These are phyloP conservation scores for Colletotrichum sp. DNA, from an alignment of 2,329 filamentous ascomycete species.

Conservation along the genomic window DNA sequence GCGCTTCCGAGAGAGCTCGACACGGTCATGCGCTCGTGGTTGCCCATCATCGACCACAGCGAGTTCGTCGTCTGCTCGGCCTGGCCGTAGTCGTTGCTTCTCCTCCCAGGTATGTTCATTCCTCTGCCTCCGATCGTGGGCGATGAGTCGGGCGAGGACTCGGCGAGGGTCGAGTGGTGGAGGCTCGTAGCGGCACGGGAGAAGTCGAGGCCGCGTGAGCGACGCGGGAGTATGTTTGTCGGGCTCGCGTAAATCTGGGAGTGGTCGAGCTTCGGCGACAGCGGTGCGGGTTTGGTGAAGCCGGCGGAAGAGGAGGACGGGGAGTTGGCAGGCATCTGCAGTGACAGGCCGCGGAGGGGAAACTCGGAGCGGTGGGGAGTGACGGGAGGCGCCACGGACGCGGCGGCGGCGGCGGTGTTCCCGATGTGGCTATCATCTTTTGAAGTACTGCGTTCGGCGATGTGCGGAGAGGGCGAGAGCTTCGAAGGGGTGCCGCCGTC, in stretches of 20 bases:
- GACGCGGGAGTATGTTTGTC: constrained; percentile 83
- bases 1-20: constrained; percentile 82
- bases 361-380: constrained; percentile 76
- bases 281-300: constrained; percentile 64
- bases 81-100: constrained; percentile 51
- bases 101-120: constrained; percentile 64
- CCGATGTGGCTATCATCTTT: constrained; percentile 70
- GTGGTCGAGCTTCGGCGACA: constrained; percentile 86
- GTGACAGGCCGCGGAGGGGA: constrained; percentile 65
- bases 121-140: constrained; percentile 76
- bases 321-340: constrained; percentile 68
- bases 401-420: constrained; percentile 25
- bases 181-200: constrained; percentile 91
- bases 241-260: constrained; percentile 87
- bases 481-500: constrained; percentile 64
- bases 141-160: constrained; percentile 89
- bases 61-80: constrained; percentile 71
- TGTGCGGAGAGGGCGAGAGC: constrained; percentile 62
- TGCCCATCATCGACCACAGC: constrained; percentile 73
- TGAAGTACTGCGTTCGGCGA: constrained; percentile 59
- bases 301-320: constrained; percentile 30
- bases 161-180: constrained; percentile 92
- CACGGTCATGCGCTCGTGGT: constrained; percentile 71
- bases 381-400: constrained; percentile 48
- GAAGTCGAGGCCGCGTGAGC: constrained; percentile 91